These are phyloP conservation scores for Xylaria sp. DNA, from an alignment of 2,329 filamentous ascomycete genomes.

Conservation along the genomic window DNA sequence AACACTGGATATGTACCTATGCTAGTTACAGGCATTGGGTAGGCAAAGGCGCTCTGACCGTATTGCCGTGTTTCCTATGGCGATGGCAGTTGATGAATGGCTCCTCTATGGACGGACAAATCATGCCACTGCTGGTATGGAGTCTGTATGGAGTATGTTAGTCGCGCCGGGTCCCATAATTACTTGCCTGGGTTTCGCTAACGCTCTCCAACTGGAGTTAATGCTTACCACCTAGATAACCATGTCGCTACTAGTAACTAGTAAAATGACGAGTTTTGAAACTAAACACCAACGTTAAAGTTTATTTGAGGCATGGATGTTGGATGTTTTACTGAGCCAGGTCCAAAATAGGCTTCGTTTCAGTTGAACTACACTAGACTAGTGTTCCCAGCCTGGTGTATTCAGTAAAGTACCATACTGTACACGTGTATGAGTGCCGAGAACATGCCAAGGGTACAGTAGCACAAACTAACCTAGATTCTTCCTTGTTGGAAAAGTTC, in stretches of 20 bases:
- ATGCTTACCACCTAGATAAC: too few relatives aligned
- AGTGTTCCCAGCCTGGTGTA: not conserved
- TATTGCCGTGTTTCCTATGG: not conserved
- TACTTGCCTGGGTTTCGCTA: too few relatives aligned
- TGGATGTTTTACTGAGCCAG: not conserved
- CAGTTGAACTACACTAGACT: not conserved
- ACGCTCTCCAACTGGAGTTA: too few relatives aligned
- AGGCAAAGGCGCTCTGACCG: not conserved
- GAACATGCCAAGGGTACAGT: not conserved
- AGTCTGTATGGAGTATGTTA: too few relatives aligned
- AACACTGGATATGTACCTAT: slow-evolving; percentile 6
- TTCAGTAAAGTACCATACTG: slow-evolving; percentile 3
- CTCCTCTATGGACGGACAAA: slow-evolving; percentile 3
- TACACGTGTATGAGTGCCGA: slow-evolving; percentile 6
- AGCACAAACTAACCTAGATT: not conserved
- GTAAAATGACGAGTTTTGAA: not conserved
- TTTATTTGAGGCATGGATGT: too few relatives aligned
- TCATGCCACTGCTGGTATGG: slow-evolving; percentile 1
- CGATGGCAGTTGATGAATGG: not conserved
- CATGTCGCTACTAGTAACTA: too few relatives aligned
- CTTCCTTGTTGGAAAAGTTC: slow-evolving; percentile 8
- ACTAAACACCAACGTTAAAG: too few relatives aligned
- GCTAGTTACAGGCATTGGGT: not conserved
- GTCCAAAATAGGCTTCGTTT: not conserved
- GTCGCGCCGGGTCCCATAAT: too few relatives aligned